These are phyloP conservation scores for Penicillium malachiteum DNA, from an alignment of 495 filamentous ascomycete genomes.

Conservation along the genomic window DNA sequence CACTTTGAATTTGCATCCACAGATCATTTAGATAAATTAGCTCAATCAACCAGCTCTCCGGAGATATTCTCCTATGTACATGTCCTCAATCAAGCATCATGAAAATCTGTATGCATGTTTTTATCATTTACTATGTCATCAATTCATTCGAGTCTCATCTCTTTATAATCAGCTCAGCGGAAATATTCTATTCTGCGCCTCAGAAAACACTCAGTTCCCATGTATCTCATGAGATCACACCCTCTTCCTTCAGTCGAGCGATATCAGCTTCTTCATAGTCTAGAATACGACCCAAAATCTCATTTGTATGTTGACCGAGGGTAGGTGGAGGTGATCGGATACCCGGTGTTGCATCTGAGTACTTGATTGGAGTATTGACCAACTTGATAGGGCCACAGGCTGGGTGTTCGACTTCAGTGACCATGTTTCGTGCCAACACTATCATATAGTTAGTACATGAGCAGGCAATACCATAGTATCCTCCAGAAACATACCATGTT, in stretches of 20 bases:
- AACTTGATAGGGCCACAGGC: conserved; percentile 82
- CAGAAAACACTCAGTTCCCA: background rate
- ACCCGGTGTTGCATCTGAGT: conserved; percentile 76
- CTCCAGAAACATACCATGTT: conserved; percentile 58
- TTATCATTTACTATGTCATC: too few relatives aligned
- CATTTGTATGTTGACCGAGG: conserved; percentile 88
- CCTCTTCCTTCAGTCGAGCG: conserved; percentile 58
- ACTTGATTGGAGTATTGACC: conserved; percentile 95
- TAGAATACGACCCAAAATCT: conserved; percentile 69
- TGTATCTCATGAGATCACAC: conserved; percentile 58
- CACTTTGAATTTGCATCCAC: too few relatives aligned
- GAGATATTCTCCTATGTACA: too few relatives aligned
- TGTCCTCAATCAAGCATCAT: too few relatives aligned
- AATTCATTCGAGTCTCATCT: background rate
- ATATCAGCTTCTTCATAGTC: conserved; percentile 64
- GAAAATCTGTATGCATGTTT: too few relatives aligned
- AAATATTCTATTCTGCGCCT: background rate
- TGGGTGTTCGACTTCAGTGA: conserved; percentile 80
- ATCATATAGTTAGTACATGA: conserved; percentile 6
- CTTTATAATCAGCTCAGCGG: background rate
- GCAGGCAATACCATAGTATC: background rate
- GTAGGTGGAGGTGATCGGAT: conserved; percentile 79
- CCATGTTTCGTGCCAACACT: conserved; percentile 84
- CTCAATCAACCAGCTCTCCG: too few relatives aligned
- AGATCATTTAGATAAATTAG: too few relatives aligned